Percentiles rank a stretch among this genome's conserved stretches.
phyloP scores from a whole-genome alignment of 75 land plant species.

The Picea glauca region DNA sequence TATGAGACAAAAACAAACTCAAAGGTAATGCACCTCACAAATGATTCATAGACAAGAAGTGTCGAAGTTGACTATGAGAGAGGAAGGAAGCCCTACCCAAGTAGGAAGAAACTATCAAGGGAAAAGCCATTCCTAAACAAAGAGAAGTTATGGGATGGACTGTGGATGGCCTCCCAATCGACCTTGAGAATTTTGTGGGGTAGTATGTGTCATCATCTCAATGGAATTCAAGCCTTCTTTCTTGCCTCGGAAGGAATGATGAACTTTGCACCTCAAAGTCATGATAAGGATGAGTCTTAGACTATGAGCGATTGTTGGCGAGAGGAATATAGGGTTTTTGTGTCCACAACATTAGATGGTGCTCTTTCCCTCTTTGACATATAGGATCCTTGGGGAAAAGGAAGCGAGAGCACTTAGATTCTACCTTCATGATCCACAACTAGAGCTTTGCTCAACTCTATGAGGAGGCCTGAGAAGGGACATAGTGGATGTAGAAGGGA shows the following conservation, averaged over 20 bases:
- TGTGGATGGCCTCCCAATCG: constrained; percentile 55
- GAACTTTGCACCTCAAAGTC: constrained; percentile 84
- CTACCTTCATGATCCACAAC: too few species aligned
- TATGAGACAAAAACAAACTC: too few species aligned
- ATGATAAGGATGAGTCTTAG: constrained; percentile 30
- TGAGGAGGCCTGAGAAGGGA: too few species aligned
- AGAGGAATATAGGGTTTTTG: too few species aligned
- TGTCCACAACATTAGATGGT: too few species aligned
- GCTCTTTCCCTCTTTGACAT: too few species aligned
- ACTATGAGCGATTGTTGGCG: too few species aligned
- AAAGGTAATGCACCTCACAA: not conserved
- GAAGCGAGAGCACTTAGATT: too few species aligned
- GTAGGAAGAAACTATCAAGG: constrained; percentile 3
- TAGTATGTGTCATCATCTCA: constrained; percentile 39
- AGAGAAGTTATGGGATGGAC: constrained; percentile 24
- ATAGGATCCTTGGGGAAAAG: too few species aligned
- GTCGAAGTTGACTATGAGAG: not conserved
- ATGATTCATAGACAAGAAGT: not conserved
- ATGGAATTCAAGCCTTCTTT: constrained; percentile 55
- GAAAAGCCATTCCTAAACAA: constrained; percentile 19
- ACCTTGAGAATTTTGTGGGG: constrained; percentile 38
- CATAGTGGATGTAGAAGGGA: too few species aligned
- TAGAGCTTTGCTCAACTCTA: too few species aligned
- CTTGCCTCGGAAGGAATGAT: constrained; percentile 73
- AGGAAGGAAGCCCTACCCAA: constrained; percentile 11